Evolutionary conservation across 352 stramenopile species (phyloP).

Genomic region (Phytopythium aichiense): DNA sequence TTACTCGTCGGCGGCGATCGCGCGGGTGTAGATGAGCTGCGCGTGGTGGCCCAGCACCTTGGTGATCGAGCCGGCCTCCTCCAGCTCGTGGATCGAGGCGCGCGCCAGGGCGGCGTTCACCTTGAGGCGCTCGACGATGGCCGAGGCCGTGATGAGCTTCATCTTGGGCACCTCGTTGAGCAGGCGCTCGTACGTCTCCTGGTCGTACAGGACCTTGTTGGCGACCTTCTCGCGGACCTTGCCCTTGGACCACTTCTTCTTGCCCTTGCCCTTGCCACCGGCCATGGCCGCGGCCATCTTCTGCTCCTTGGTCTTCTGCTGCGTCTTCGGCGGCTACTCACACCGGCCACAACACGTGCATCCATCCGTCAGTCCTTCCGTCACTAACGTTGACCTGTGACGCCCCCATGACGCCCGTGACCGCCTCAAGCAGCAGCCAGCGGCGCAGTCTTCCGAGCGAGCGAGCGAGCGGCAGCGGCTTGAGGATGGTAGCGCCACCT

Average conservation of each 20-base stretch:
- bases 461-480: conserved; percentile 10
- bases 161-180: conserved; percentile 99
- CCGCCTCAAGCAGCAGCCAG: background rate
- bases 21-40: conserved; percentile 99
- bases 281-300: conserved; percentile 99
- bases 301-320: conserved; percentile 99
- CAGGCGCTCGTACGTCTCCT: conserved; percentile 98
- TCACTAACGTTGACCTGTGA: background rate
- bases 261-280: conserved; percentile 97
- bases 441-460: background rate
- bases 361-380: conserved; percentile 10
- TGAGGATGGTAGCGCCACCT: background rate
- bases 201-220: conserved; percentile 99
- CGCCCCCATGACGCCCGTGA: background rate
- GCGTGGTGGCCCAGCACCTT: conserved; percentile 93
- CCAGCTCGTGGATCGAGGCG: conserved; percentile 95
- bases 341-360: too few species aligned
- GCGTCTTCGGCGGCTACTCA: conserved; percentile 95
- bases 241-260: conserved; percentile 99
- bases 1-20: conserved; percentile 79
- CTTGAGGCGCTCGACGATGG: conserved; percentile 99
- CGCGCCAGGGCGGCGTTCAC: conserved; percentile 97
- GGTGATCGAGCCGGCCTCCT: conserved; percentile 95
- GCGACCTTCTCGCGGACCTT: conserved; percentile 99
- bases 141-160: conserved; percentile 99